phyloP scores from a whole-genome alignment of 2,329 filamentous ascomycete species.

The Arthrobotrys musiformis region DNA sequence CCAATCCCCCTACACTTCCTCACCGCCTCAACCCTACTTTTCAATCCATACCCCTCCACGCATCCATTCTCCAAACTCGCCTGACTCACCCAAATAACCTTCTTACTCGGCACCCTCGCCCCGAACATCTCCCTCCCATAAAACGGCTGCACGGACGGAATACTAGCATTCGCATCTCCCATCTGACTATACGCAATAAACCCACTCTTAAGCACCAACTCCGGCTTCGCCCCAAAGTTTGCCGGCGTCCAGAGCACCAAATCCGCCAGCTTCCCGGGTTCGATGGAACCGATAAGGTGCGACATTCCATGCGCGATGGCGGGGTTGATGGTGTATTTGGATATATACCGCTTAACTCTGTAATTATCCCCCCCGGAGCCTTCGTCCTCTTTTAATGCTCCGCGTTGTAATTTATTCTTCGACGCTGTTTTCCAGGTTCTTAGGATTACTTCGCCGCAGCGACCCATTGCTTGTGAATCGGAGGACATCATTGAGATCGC shows the following conservation, averaged over 20 bases:
- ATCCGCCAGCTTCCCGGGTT: conserved; percentile 85
- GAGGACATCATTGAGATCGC: conserved; percentile 98
- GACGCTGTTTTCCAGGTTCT: conserved; percentile 97
- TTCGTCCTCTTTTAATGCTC: conserved; percentile 78
- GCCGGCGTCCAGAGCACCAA: conserved; percentile 86
- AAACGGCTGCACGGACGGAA: conserved; percentile 87
- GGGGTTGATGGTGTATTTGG: conserved; percentile 96
- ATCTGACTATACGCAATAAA: conserved; percentile 85
- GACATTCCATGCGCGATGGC: conserved; percentile 89
- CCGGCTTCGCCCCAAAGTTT: conserved; percentile 88
- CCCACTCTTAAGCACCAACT: conserved; percentile 80
- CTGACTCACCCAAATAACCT: conserved; percentile 84
- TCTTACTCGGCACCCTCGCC: conserved; percentile 74
- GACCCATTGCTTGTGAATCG: conserved; percentile 96
- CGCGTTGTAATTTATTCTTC: conserved; percentile 92
- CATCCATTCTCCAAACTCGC: conserved; percentile 75
- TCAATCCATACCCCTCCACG: conserved; percentile 77
- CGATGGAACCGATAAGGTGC: conserved; percentile 82
- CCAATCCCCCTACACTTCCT: conserved; percentile 77
- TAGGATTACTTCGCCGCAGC: conserved; percentile 90
- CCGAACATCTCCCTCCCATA: conserved; percentile 88
- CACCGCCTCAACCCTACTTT: conserved; percentile 83
- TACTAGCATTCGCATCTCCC: conserved; percentile 84
- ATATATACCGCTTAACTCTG: conserved; percentile 89
- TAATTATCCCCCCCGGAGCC: conserved; percentile 87